These are phyloP conservation scores for Baudoinia panamericana DNA, from an alignment of 495 filamentous ascomycete genomes.

Conservation along the genomic window DNA sequence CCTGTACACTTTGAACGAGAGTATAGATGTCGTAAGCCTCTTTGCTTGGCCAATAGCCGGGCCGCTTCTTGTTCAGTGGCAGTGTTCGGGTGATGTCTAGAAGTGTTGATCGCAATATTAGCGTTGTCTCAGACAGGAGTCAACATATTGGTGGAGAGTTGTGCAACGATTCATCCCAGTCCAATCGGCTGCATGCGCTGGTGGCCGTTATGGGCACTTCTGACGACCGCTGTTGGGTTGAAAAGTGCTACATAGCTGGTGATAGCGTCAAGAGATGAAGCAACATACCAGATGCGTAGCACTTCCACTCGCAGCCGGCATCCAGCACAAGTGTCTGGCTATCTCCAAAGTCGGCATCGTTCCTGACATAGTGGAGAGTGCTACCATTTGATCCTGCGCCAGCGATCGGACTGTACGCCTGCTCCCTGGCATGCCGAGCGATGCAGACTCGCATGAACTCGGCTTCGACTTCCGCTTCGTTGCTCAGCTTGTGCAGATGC, in stretches of 20 bases:
- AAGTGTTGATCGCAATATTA: not conserved
- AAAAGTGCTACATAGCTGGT: too few species aligned
- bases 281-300: constrained; percentile 53
- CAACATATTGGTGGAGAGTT: too few species aligned
- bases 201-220: too few species aligned
- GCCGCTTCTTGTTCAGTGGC: constrained; percentile 41
- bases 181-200: too few species aligned
- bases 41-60: constrained; percentile 43
- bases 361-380: constrained; percentile 73
- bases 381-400: constrained; percentile 65
- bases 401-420: constrained; percentile 80
- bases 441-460: constrained; percentile 59
- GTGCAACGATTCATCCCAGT: too few species aligned
- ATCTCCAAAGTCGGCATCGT: constrained; percentile 54
- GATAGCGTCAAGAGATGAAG: not conserved
- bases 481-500: constrained; percentile 45
- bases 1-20: constrained; percentile 72
- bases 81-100: constrained; percentile 75
- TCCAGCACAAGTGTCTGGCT: constrained; percentile 68
- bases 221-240: too few species aligned
- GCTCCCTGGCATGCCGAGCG: constrained; percentile 54
- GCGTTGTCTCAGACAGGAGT: constrained; percentile 1
- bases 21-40: constrained; percentile 59
- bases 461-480: constrained; percentile 74
- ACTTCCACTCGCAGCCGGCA: constrained; percentile 71